Conservation (phyloP, 2,329 filamentous ascomycete species). For the Botrytis fragariae region DNA sequence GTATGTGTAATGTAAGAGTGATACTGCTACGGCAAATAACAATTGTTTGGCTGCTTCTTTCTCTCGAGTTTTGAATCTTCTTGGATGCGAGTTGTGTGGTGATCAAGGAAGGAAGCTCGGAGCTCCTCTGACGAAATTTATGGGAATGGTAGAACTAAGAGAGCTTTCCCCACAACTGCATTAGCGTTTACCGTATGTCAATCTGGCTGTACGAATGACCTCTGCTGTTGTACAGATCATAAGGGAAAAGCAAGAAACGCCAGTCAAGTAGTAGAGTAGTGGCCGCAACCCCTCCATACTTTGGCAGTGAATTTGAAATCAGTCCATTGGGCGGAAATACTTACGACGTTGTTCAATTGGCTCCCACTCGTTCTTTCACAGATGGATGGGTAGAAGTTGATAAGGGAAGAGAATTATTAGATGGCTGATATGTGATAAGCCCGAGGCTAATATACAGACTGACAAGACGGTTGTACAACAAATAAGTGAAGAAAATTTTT, state of each 20-base stretch:
- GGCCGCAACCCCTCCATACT: not conserved
- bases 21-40: not conserved
- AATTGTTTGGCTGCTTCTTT: not conserved
- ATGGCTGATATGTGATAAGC: not conserved
- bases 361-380: not conserved
- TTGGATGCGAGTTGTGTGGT: not conserved
- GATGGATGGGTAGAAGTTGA: not conserved
- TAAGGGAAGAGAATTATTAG: not conserved
- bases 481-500: not conserved
- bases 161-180: slow-evolving; percentile 13
- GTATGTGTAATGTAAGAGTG: not conserved
- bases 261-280: not conserved
- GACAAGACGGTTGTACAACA: not conserved
- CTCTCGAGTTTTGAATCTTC: not conserved
- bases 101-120: slow-evolving; percentile 17
- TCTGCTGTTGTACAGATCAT: not conserved
- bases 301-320: not conserved
- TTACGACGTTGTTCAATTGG: not conserved
- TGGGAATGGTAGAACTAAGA: slow-evolving; percentile 8
- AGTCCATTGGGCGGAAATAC: not conserved
- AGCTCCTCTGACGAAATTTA: slow-evolving; percentile 16
- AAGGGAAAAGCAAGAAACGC: not conserved
- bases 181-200: slow-evolving; percentile 5
- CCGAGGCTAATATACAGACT: not conserved
- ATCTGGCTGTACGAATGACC: slow-evolving; percentile 8